Percentiles rank a stretch among this genome's conserved stretches.
Evolutionary conservation across 352 stramenopile genomes (phyloP).

Genomic region (Aphanomyces euteiches): DNA sequence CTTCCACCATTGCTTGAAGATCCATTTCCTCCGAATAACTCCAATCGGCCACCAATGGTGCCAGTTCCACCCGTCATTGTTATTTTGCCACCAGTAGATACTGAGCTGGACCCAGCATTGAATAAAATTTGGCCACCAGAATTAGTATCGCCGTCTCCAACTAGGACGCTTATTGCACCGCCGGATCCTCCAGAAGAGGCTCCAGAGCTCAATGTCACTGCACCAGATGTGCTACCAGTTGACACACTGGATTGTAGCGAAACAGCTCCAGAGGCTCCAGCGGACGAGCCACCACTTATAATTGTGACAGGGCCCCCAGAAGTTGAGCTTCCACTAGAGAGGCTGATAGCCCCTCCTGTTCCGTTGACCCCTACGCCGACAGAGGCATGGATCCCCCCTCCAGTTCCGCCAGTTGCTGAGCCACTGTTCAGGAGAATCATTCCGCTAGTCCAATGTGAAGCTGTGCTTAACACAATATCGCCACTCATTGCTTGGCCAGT

Average conservation of each 20-base stretch:
- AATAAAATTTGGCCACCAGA: slow-evolving; percentile 3
- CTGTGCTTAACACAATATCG: slow-evolving; percentile 42
- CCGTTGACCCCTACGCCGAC: slow-evolving; percentile 56
- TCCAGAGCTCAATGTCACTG: slow-evolving; percentile 1
- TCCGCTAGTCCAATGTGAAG: slow-evolving; percentile 47
- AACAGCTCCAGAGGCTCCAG: slow-evolving; percentile 1
- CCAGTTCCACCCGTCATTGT: slow-evolving; percentile 15
- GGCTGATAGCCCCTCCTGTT: slow-evolving; percentile 41
- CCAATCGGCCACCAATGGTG: slow-evolving; percentile 52
- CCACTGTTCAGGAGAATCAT: slow-evolving; percentile 53
- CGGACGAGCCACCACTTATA: slow-evolving; percentile 4
- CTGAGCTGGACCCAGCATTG: slow-evolving; percentile 32
- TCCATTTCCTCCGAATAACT: background rate
- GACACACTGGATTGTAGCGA: background rate
- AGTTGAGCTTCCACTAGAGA: slow-evolving; percentile 16
- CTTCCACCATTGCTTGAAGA: background rate
- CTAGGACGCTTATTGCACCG: background rate
- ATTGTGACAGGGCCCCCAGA: slow-evolving; percentile 9
- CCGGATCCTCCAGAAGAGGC: background rate
- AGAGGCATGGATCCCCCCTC: slow-evolving; percentile 52
- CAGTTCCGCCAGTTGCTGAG: slow-evolving; percentile 47
- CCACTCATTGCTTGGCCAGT: slow-evolving; percentile 51
- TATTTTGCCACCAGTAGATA: slow-evolving; percentile 38
- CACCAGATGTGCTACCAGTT: slow-evolving; percentile 8
- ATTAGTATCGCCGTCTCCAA: background rate